phyloP scores from a whole-genome alignment of 1,139 yeast genomes.

The Casaregolazyma suthepensis region DNA sequence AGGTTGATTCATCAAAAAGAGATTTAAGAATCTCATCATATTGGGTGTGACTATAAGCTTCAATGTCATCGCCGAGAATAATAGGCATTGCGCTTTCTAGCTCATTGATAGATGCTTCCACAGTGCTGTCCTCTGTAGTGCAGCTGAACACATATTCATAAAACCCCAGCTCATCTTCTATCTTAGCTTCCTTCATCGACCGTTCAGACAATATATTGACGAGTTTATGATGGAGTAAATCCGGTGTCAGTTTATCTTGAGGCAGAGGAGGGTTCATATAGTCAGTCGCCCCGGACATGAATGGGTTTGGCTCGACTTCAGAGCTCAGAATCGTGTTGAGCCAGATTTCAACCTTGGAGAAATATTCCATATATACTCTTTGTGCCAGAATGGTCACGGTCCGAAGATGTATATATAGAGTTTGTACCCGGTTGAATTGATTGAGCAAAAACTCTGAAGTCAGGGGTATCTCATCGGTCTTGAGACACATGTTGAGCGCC shows the following conservation, averaged over 20 bases:
- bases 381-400: conserved; percentile 1
- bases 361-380: conserved; percentile 1
- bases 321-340: not conserved
- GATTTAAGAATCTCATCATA: not conserved
- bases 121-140: not conserved
- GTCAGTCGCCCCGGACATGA: not conserved
- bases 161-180: not conserved
- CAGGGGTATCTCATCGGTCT: not conserved
- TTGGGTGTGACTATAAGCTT: not conserved
- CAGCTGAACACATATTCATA: not conserved
- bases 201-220: not conserved
- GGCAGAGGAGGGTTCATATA: not conserved
- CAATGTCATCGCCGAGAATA: not conserved
- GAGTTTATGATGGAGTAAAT: not conserved
- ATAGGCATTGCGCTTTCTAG: not conserved
- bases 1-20: not conserved
- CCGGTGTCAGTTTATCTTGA: not conserved
- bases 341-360: not conserved
- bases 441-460: not conserved
- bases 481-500: conserved; percentile 6
- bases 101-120: not conserved
- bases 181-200: not conserved
- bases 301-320: not conserved
- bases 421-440: not conserved
- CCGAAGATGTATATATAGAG: not conserved